Evolutionary conservation across 2,329 filamentous ascomycete species (phyloP).

Genomic region (Fusarium ramigenum): DNA sequence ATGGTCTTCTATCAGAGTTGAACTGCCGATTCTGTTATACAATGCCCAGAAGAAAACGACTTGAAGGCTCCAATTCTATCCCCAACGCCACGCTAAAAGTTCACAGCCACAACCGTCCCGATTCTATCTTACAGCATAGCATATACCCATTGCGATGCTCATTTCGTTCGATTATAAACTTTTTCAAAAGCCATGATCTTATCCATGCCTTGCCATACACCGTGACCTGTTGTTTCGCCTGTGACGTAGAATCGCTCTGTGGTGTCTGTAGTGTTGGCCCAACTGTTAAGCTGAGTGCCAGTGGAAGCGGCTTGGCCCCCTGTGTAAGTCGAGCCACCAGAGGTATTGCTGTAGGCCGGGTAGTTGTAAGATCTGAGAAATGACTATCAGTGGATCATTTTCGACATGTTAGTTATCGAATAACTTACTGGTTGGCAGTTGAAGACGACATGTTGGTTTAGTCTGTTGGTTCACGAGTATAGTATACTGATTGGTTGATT

Average conservation of each 20-base stretch:
- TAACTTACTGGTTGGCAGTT: slow-evolving; percentile 17
- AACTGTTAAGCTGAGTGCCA: slow-evolving; percentile 8
- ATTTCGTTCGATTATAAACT: background rate
- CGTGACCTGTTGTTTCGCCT: slow-evolving; percentile 23
- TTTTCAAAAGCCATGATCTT: slow-evolving; percentile 19
- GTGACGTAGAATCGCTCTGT: slow-evolving; percentile 23
- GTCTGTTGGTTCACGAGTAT: background rate
- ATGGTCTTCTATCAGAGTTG: background rate
- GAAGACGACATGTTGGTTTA: slow-evolving; percentile 22
- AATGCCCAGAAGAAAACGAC: background rate
- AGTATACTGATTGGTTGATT: background rate
- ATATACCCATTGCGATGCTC: background rate
- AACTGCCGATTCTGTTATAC: slow-evolving; percentile 13
- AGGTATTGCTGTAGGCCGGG: background rate
- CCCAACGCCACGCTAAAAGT: slow-evolving; percentile 26
- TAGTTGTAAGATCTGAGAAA: slow-evolving; percentile 9
- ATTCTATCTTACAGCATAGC: background rate
- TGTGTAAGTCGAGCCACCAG: slow-evolving; percentile 25
- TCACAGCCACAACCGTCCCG: slow-evolving; percentile 4
- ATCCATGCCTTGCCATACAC: slow-evolving; percentile 6
- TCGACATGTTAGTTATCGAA: background rate
- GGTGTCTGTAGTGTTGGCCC: slow-evolving; percentile 14
- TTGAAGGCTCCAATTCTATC: slow-evolving; percentile 10
- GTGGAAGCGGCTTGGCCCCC: slow-evolving; percentile 16
- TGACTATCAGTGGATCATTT: background rate